phyloP scores from a whole-genome alignment of 208 protist genomes.

The Wallacemonas collosoma region DNA sequence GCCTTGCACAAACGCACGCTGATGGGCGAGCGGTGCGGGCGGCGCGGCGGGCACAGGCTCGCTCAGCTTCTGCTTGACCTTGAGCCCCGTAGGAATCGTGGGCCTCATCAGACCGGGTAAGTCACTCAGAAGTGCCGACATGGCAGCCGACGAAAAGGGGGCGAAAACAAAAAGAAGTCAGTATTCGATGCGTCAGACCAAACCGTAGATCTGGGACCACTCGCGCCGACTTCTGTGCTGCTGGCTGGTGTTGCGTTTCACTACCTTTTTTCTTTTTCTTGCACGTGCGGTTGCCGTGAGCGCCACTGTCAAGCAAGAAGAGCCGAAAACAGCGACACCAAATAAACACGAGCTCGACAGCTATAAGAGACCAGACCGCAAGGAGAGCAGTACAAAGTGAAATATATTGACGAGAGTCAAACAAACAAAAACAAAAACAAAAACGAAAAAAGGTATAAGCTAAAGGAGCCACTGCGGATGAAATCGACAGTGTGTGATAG shows the following conservation, averaged over 20 bases:
- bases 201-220: too few species aligned
- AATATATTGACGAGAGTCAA: slow-evolving; percentile 4
- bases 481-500: too few species aligned
- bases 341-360: not conserved
- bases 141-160: not conserved
- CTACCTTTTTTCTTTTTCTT: too few species aligned
- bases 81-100: not conserved
- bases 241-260: too few species aligned
- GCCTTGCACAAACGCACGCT: slow-evolving; percentile 38
- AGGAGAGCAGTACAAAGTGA: not conserved
- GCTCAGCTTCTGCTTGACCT: not conserved
- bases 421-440: slow-evolving; percentile 7
- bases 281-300: too few species aligned
- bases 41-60: not conserved
- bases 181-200: too few species aligned
- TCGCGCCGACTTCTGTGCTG: too few species aligned
- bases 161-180: too few species aligned
- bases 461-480: too few species aligned
- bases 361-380: not conserved
- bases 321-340: not conserved
- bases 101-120: not conserved
- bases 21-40: not conserved
- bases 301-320: too few species aligned
- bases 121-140: slow-evolving; percentile 10
- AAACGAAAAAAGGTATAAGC: not conserved